Percentiles rank a stretch among this genome's conserved stretches.
These are phyloP conservation scores for Plenodomus biglobosus DNA, from an alignment of 2,329 filamentous ascomycete species.

Conservation along the genomic window DNA sequence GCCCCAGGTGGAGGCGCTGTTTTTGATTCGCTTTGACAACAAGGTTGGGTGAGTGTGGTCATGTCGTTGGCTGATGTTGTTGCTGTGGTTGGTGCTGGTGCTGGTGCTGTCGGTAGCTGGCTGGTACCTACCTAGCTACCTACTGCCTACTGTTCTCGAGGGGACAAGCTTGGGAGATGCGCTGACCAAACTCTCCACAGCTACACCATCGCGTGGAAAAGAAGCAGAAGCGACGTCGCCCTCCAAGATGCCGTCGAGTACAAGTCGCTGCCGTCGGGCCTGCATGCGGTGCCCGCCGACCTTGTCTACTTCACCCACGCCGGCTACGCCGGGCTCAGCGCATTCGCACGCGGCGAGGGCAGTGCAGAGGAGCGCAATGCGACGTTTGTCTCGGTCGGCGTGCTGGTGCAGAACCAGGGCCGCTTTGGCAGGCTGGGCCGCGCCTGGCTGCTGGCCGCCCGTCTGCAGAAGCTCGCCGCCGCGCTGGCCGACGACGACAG, in stretches of 20 bases:
- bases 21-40: slow-evolving; percentile 89
- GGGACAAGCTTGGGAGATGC: neutral
- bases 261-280: slow-evolving; percentile 90
- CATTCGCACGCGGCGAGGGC: slow-evolving; percentile 82
- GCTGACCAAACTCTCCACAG: slow-evolving; percentile 42
- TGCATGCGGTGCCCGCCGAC: slow-evolving; percentile 86
- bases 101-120: no score
- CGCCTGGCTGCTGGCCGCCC: slow-evolving; percentile 83
- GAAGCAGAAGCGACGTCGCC: slow-evolving; percentile 66
- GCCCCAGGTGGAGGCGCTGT: slow-evolving; percentile 65
- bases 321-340: slow-evolving; percentile 82
- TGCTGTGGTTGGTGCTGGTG: no score
- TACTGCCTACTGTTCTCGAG: no score
- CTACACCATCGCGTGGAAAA: slow-evolving; percentile 87
- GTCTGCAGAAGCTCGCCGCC: slow-evolving; percentile 70
- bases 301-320: slow-evolving; percentile 90
- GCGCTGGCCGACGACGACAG: slow-evolving; percentile 67
- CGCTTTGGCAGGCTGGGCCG: slow-evolving; percentile 77
- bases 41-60: slow-evolving; percentile 71
- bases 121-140: no score
- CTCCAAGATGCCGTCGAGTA: slow-evolving; percentile 91
- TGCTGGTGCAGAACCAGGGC: slow-evolving; percentile 76
- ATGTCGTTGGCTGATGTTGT: slow-evolving; percentile 1
- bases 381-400: slow-evolving; percentile 87
- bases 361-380: slow-evolving; percentile 81